Base-by-base conservation (phyloP, 1,139 yeast genomes). In the Arxiozyma telluris region DNA sequence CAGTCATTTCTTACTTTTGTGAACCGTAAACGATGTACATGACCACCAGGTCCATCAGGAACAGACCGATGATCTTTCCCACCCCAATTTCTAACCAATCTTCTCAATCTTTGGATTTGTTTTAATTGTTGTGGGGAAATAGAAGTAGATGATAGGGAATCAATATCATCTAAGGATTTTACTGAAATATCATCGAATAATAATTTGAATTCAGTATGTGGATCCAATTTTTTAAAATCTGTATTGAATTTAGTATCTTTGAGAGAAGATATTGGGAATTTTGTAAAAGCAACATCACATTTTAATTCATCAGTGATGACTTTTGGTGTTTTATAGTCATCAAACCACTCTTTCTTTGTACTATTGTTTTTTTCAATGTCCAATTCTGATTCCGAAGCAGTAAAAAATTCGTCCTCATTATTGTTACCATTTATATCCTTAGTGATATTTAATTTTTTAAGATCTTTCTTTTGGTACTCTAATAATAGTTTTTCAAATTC, bases 1-100 rank as follows among this genome's bases (percentile, higher is more conserved):
- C 93, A 88, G 65, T 87, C 94, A 58, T 87, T 91, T 65, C 85
- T 79, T 46, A 89, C 81, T 62, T 83, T 82, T 0, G 95, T 83
- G 55, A 89, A 74, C 12, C 81, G 74, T 51, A 87, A 70, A 60
- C 84, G 84, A 58, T 90, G 76, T 4, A 57, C 57, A 0, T 83
- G 71, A 0, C 88, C 80, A 9, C 94, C 94, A 0, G 95, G 91
- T 2, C 70, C 70, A 54, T 67, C 66, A 3, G 72, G 76, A 6
- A 87, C 80, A 15, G 82, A 73, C 51, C 85, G 71, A 55, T 84
- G 81, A 64, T 87, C 95, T 59, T 81, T 80, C 0, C 96, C 95
- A 50, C 90, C 84, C 94, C 95, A 88, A 22, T 89, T 89, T 60
- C 87, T 76, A 1, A 87, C 81, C 30, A 84, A 70, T 55, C 82